Base-by-base conservation (phyloP, 257 asterid genomes). In the Capsicum rhomboideum region DNA sequence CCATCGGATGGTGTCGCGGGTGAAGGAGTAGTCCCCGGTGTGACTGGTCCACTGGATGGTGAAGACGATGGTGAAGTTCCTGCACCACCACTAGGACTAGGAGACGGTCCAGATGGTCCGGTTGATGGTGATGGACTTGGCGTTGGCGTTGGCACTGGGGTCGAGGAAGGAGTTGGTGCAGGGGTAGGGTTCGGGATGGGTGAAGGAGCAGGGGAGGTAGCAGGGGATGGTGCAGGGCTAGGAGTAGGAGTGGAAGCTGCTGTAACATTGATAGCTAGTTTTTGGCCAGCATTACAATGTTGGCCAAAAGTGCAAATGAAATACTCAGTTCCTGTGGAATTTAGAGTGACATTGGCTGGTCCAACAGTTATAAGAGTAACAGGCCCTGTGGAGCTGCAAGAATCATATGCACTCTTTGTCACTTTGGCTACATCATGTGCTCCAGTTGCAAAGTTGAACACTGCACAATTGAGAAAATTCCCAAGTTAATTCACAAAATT, bases 221-320 rank as follows among this genome's bases (percentile, higher is more conserved):
- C 2, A 0, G 87, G 81, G 4, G 91, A 42, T 0, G 91, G 91
- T 8, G 90, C 75, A 0, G 92, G 91, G 34, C 80, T 20, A 12
- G 93, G 89, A 56, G 58, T 17, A 18, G 86, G 29, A 16, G 87
- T 5, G 3, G 92, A 66, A 49, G 90, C 6, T 10, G 89, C 75
- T 1, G 93, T 31, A 80, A 92, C 96, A 54, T 84, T 90, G 88
- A 93, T 89, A 10, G 93, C 91, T 82, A 94, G 75, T 58, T 90
- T 94, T 75, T 94, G 97, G n/a, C 97, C 98, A 1, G 83, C 23
- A 52, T 71, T 4, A 80, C 98, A 94, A 23, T 94, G 97, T 10
- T 46, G 78, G 37, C 90, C 91, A 54, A 92, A 82, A 13, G 98
- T 92, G 83, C 95, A 91, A 21, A 91, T 90, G 89, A 83, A 94